Base-by-base conservation (phyloP, 495 filamentous ascomycete genomes). In the Penicillium lagena region DNA sequence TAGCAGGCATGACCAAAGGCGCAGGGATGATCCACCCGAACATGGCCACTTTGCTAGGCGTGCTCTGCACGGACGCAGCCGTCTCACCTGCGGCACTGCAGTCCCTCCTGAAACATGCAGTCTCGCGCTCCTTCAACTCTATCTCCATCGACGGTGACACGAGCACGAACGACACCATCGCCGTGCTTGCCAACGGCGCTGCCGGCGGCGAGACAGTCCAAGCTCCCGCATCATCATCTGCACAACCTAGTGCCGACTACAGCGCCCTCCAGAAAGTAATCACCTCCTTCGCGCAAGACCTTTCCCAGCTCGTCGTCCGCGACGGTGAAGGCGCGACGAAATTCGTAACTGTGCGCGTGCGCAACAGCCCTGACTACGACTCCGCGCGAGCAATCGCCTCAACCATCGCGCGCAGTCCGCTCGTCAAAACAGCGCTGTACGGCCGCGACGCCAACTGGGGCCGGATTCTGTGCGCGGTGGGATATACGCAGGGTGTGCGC, bases 11-110 rank as follows among this genome's bases (percentile, higher is more conserved):
- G 80, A 95, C 94, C 48, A 99, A 99, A 68, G 93, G 93, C 37
- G 94, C 93, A 11, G 93, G 93, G 55, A 99, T 99, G 93, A 99
- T 99, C 60, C 91, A 96, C 66, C 93, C 93, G 14, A 96, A 99
- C 72, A 96, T 98, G 91, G 93, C 90, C 35, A 99, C 93, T 0
- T 78, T 99, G 33, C 80, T 99, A 28, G 91, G 87, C 38, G 87
- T 97, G 43, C 79, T 97, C 57, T 90, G 88, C 59, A 99, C 93
- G 27, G 93, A 99, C 55, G 94, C 85, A 0, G 85, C 89, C 11
- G 82, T 97, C 57, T 75, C 79, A 7, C 72, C 87, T 9, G 56
- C 69, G 12, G 75, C 81, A 9, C 81, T 97, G 14, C 78, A 81
- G 44, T 61, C 70, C 0, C 70, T 89, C 13, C 83, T 98, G 46